Conservation (phyloP, 169 alveolate genomes). For the Plasmodium cynomolgi region DNA sequence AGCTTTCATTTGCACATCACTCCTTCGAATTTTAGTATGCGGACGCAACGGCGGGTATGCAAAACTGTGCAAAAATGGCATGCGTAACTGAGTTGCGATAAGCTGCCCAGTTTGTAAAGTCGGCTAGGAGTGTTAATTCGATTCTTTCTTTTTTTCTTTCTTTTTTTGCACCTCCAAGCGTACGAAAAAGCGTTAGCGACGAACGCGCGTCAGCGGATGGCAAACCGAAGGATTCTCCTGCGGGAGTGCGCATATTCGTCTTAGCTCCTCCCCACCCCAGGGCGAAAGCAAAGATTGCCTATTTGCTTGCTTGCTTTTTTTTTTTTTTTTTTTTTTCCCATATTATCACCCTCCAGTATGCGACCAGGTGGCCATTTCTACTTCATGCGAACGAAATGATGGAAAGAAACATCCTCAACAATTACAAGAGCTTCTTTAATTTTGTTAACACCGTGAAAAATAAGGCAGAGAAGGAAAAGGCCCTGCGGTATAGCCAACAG, state of each 20-base stretch:
- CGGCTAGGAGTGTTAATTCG: background rate
- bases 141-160: background rate
- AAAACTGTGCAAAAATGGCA: background rate
- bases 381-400: background rate
- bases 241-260: background rate
- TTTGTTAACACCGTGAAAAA: slow-evolving; percentile 51
- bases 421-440: slow-evolving; percentile 43
- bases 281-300: background rate
- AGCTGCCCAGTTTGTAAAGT: background rate
- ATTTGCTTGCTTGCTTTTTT: background rate
- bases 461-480: slow-evolving; percentile 40
- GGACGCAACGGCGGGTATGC: background rate
- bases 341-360: background rate
- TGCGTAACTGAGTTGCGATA: background rate
- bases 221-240: background rate
- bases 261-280: background rate
- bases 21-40: background rate
- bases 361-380: background rate
- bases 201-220: background rate
- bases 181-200: background rate
- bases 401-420: slow-evolving; percentile 63
- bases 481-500: slow-evolving; percentile 16
- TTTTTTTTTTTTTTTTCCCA: background rate
- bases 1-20: background rate
- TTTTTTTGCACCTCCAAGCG: background rate